Conservation (phyloP, 2,329 filamentous ascomycete genomes). For the Gaeumannomyces tritici region DNA sequence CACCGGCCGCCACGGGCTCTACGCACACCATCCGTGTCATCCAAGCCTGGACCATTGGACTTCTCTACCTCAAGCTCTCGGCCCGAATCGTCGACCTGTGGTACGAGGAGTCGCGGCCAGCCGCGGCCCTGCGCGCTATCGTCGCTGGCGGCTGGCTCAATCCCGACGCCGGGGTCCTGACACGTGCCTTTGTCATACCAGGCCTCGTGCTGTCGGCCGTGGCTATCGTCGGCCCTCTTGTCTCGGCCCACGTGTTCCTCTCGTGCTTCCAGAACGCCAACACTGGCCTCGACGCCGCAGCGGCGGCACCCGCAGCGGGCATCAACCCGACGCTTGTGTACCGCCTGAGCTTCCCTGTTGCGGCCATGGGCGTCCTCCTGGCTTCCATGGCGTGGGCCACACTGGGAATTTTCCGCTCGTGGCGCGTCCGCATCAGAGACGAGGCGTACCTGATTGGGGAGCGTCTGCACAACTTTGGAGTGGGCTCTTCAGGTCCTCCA, state of each 20-base stretch:
- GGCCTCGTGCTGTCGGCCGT: slow-evolving; percentile 49
- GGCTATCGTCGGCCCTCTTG: slow-evolving; percentile 56
- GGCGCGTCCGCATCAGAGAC: slow-evolving; percentile 77
- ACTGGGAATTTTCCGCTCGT: slow-evolving; percentile 56
- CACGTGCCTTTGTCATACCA: slow-evolving; percentile 78
- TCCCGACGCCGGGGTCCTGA: slow-evolving; percentile 71
- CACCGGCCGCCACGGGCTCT: slow-evolving; percentile 14
- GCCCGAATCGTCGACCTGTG: slow-evolving; percentile 59
- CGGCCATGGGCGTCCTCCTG: slow-evolving; percentile 38
- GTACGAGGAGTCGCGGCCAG: slow-evolving; percentile 60
- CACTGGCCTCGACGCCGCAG: slow-evolving; percentile 10
- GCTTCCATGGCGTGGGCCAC: slow-evolving; percentile 39
- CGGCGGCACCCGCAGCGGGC: slow-evolving; percentile 3
- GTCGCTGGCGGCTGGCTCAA: slow-evolving; percentile 66
- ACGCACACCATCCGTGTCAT: slow-evolving; percentile 75
- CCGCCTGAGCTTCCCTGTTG: slow-evolving; percentile 61
- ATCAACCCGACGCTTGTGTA: slow-evolving; percentile 29
- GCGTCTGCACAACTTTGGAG: slow-evolving; percentile 83
- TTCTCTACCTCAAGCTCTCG: slow-evolving; percentile 79
- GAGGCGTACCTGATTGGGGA: slow-evolving; percentile 96
- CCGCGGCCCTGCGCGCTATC: slow-evolving; percentile 65
- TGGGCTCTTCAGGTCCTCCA: not conserved
- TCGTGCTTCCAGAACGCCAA: slow-evolving; percentile 20
- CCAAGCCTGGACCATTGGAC: slow-evolving; percentile 87
- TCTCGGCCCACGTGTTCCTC: slow-evolving; percentile 43